Evolutionary conservation across 2,329 filamentous ascomycete genomes (phyloP), one percentile per base, ranked within the genome.

Genomic region (Ophiostoma tasmaniense): DNA sequence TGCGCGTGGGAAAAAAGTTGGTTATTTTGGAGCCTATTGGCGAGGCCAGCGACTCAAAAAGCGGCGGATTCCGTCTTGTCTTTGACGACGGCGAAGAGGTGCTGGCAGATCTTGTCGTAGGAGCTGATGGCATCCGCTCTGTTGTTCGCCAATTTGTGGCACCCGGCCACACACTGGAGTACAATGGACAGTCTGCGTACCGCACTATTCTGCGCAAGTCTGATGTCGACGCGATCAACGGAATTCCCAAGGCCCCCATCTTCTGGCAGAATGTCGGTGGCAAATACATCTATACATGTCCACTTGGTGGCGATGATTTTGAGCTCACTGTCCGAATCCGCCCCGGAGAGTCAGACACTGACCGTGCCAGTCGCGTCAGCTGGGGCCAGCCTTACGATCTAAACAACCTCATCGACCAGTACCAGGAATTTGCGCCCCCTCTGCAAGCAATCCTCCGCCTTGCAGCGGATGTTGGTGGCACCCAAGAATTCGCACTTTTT

Each of bases 101-200:
- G 2, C 74, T 77, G 20, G 79, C 79, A 2, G 82, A 84, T 71
- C 73, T 85, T 0, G 77, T 85, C 0, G 78, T 86, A 1, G 84
- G 83, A 0, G 83, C 81, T 4, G 82, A 86, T 72, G 82, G 84
- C 2, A 84, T 85, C 67, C 79, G 82, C 69, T 84, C 82, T 1
- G 69, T 73, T 2, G 68, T 4, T 80, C 72, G 72, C 70, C 17
- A 42, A 8, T 74, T 76, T n/a, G 75, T 79, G 0, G 81, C 81
- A 55, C 79, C 79, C 0, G 76, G 77, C 0, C 80, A 83, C 71
- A 74, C 74, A 17, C 80, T 84, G 67, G 76, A 77, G 59, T 84
- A 84, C 71, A 84, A 77, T 28, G 76, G 77, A 59, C 72, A 75
- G 69, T 76, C 75, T 2, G 75, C 75, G 0, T 79, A 78, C 67